Conservation (phyloP, 345 rosid species). For the Populus alba region DNA sequence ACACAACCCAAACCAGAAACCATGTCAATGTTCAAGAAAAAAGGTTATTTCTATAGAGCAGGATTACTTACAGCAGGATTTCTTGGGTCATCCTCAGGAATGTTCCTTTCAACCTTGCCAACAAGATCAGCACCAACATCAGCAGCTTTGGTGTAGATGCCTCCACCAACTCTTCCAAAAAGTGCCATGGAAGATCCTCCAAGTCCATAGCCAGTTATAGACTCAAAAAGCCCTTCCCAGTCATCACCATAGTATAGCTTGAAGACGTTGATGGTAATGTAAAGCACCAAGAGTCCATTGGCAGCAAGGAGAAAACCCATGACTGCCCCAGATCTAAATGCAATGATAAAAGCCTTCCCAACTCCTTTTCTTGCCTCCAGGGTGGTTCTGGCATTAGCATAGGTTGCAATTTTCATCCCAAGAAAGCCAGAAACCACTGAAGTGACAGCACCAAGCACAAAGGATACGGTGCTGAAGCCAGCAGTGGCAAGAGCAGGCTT, state of each 20-base stretch:
- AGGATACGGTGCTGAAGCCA: constrained; percentile 70
- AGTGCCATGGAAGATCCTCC: constrained; percentile 92
- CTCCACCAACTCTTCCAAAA: constrained; percentile 83
- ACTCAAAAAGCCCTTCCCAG: constrained; percentile 78
- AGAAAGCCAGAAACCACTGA: constrained; percentile 85
- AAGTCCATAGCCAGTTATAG: constrained; percentile 83
- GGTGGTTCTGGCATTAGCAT: constrained; percentile 88
- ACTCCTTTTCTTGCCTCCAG: constrained; percentile 88
- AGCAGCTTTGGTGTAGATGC: constrained; percentile 83
- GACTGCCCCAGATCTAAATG: constrained; percentile 78
- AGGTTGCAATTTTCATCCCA: constrained; percentile 92
- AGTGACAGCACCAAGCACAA: constrained; percentile 70
- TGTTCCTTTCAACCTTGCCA: constrained; percentile 77
- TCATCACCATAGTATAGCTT: constrained; percentile 76
- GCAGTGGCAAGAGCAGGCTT: constrained; percentile 90
- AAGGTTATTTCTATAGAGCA: constrained; percentile 1
- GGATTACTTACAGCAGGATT: constrained; percentile 69
- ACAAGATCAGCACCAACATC: constrained; percentile 94
- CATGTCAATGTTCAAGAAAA: background rate
- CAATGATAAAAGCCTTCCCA: constrained; percentile 73
- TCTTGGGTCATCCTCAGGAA: constrained; percentile 83
- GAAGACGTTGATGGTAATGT: constrained; percentile 60
- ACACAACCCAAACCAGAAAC: background rate
- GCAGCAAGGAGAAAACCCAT: constrained; percentile 89
- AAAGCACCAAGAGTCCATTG: constrained; percentile 74